Conservation (phyloP, 2,329 filamentous ascomycete species). For the Byssoonygena ceratinophila region DNA sequence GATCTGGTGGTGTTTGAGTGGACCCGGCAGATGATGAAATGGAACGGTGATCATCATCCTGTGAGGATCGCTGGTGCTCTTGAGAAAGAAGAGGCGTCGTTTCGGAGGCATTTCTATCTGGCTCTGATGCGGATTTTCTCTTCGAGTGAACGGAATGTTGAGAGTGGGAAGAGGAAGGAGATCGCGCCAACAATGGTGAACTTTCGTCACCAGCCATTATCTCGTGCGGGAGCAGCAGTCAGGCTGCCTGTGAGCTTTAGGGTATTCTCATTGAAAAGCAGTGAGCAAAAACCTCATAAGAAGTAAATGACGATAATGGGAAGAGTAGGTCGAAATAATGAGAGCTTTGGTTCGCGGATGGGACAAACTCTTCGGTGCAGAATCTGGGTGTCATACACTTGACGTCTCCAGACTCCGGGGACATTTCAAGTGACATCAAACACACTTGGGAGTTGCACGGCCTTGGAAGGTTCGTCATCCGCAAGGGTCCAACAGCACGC, state of each 20-base stretch:
- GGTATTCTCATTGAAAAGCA: background rate
- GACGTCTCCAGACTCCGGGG: background rate
- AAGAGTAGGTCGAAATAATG: background rate
- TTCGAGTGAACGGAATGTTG: constrained; percentile 16
- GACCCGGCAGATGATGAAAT: constrained; percentile 21
- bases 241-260: background rate
- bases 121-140: constrained; percentile 16
- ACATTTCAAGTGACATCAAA: background rate
- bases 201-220: constrained; percentile 14
- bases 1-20: constrained; percentile 17
- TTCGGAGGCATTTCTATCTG: constrained; percentile 28
- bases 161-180: constrained; percentile 8
- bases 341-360: background rate
- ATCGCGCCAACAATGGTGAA: constrained; percentile 6
- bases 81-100: constrained; percentile 34
- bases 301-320: background rate
- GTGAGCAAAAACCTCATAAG: background rate
- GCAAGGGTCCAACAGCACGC: background rate
- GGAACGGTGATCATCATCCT: constrained; percentile 19
- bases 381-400: constrained; percentile 1
- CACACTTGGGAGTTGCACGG: too few species aligned
- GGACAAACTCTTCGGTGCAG: background rate
- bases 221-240: background rate
- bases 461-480: too few species aligned
- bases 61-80: background rate